Base-by-base conservation (phyloP, 352 stramenopile genomes). In the Thalassiosira ordinaria region DNA sequence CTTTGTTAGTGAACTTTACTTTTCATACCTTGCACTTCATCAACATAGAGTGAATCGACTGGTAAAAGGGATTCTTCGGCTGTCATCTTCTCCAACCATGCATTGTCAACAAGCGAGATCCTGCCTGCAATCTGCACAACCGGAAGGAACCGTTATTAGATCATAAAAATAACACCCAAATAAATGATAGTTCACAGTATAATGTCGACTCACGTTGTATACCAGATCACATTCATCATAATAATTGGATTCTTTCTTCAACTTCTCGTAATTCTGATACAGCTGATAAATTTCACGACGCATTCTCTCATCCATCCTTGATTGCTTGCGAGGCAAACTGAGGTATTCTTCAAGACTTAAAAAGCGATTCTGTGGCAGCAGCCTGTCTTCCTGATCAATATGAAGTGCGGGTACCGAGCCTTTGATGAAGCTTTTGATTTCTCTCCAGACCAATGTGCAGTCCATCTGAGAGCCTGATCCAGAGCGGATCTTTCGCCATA, bases 151-250 rank as follows among this genome's bases (percentile, higher is more conserved):
- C n/a, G n/a, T n/a, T n/a, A n/a, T n/a, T n/a, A n/a, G n/a, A n/a
- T n/a, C n/a, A n/a, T n/a, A n/a, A n/a, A n/a, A n/a, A n/a, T n/a
- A n/a, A n/a, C n/a, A n/a, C n/a, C n/a, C n/a, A n/a, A n/a, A n/a
- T n/a, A n/a, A n/a, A n/a, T n/a, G n/a, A n/a, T n/a, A n/a, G n/a
- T n/a, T n/a, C n/a, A n/a, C n/a, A n/a, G n/a, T n/a, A n/a, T n/a
- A n/a, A n/a, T n/a, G n/a, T n/a, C n/a, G n/a, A n/a, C n/a, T n/a
- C n/a, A n/a, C n/a, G 47, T 87, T 74, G 59, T 82, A 85, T 11
- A 89, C 82, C 24, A 89, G 37, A 63, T 89, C 82, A 29, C 56
- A 78, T 60, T 86, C 78, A 52, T 89, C 82, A 66, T 80, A 89
- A 35, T 75, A 82, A n/a, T 14, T 22, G 6, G 57, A 22, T 24